These are phyloP conservation scores for Exserohilum rostratum DNA, from an alignment of 2,329 filamentous ascomycete genomes.

Conservation along the genomic window DNA sequence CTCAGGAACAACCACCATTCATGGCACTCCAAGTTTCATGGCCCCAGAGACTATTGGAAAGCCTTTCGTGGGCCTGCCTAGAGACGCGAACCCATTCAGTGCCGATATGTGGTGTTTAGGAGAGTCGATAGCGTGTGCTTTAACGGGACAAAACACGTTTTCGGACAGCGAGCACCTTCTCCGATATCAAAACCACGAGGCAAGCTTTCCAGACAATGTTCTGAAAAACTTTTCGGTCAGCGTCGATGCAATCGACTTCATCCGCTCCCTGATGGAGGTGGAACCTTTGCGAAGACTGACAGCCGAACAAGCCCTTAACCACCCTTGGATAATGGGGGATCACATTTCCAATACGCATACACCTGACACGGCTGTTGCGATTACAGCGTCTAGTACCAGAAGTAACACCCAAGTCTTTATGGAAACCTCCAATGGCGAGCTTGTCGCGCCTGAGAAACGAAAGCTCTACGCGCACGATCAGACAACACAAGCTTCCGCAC, in stretches of 20 bases:
- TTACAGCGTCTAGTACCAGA: background rate
- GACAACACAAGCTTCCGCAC: background rate
- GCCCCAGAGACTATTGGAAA: background rate
- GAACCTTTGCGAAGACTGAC: background rate
- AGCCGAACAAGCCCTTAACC: background rate
- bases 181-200: background rate
- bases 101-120: background rate
- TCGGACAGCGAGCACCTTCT: background rate
- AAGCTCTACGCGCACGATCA: background rate
- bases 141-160: background rate
- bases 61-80: background rate
- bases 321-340: background rate
- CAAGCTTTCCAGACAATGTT: background rate
- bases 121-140: background rate
- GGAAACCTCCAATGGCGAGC: background rate
- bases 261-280: background rate
- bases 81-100: background rate
- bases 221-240: background rate
- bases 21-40: background rate
- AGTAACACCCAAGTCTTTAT: too few relatives aligned
- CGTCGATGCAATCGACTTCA: background rate
- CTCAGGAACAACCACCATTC: background rate
- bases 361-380: too few relatives aligned
- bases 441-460: background rate
- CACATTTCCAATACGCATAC: background rate